Percentiles rank a stretch among this genome's conserved stretches.
Evolutionary conservation across 352 stramenopile species (phyloP).

Genomic region (Pythium catenulatum): DNA sequence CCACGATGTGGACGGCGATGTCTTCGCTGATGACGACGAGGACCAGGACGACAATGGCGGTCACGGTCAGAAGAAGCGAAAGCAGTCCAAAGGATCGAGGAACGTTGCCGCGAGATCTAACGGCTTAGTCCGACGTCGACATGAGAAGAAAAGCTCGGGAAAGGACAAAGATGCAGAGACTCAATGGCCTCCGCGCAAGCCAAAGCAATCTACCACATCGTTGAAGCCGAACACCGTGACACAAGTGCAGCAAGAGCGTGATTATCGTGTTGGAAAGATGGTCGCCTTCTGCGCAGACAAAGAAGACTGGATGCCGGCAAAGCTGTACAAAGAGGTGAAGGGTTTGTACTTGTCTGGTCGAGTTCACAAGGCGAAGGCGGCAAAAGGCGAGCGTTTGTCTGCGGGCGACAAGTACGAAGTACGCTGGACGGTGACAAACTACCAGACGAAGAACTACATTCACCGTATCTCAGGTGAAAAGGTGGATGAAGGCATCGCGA

Average conservation of each 20-base stretch:
- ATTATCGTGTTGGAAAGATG: slow-evolving; percentile 27
- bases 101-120: too few species aligned
- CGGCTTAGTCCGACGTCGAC: too few species aligned
- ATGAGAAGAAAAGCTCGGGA: too few species aligned
- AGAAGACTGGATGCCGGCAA: slow-evolving; percentile 28
- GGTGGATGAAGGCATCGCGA: slow-evolving; percentile 20
- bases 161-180: too few species aligned
- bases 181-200: neutral
- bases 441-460: slow-evolving; percentile 26
- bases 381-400: neutral
- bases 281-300: slow-evolving; percentile 45
- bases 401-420: slow-evolving; percentile 2
- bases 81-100: neutral
- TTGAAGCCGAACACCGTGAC: too few species aligned
- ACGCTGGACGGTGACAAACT: slow-evolving; percentile 36
- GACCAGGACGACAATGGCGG: too few species aligned
- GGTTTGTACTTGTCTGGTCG: slow-evolving; percentile 18
- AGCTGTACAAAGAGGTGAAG: slow-evolving; percentile 18
- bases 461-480: neutral
- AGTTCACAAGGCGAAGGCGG: neutral
- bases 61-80: neutral
- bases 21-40: neutral
- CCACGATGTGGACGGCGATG: too few species aligned
- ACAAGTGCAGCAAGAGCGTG: too few species aligned
- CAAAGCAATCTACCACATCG: neutral